Evolutionary conservation across 106 monocot species (phyloP), one percentile per base, ranked within the genome.

Genomic region (Dendrobium huoshanense): DNA sequence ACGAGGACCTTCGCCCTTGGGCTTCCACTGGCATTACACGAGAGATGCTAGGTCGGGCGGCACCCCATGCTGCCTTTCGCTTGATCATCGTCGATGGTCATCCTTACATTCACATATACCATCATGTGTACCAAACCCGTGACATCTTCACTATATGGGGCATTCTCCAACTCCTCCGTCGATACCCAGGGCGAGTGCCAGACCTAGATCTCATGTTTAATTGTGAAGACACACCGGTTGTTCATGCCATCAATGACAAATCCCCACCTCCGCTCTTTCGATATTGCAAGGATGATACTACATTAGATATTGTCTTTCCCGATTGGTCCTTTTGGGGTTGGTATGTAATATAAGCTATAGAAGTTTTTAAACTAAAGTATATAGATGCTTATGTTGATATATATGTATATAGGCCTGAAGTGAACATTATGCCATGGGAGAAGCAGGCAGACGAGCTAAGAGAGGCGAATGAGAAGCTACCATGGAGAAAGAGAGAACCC

Each of bases 281-380:
- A 9, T 92, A 92, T 58, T 89, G 85, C 77, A 75, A 79, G 42
- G 85, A 89, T 72, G 80, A 89, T 6, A 58, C 83, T 7, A 81
- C 83, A 4, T 73, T 87, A 2, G 89, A 89, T 54, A 85, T 92
- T 31, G 81, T 89, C 40, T 92, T 92, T 77, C 92, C 89, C 1
- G 92, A 92, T 78, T 89, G 92, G 90, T 90, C 90, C 79, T 92
- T 88, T 90, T 90, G 90, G 92, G 90, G 90, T 77, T 88, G 88
- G 84, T 85, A 85, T 42, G 58, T 20, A 0, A 47, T 15, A 0
- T 27, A 5, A 61, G 4, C 4, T 61, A 20, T 22, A 4, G 1
- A 3, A 22, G n/a, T 22, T 61, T 61, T 61, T 19, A 6, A 61
- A 61, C 10, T 61, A 3, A 45, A 13, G 51, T 1, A 13, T 51